phyloP scores from a whole-genome alignment of 441 rosid genomes.

The Populus hybrid region DNA sequence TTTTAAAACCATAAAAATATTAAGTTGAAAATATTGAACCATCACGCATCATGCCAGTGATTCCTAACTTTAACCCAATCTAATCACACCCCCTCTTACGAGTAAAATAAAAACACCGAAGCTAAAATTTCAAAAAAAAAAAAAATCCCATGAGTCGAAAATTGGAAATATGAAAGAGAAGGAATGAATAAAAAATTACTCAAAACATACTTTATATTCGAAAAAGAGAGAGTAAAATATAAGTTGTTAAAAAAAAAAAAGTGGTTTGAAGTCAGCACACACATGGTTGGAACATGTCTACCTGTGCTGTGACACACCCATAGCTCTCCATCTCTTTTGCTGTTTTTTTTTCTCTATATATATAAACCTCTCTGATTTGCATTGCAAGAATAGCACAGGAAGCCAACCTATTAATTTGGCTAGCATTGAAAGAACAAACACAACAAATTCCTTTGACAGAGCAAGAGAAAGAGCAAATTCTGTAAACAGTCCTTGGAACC shows the following conservation, averaged over 20 bases:
- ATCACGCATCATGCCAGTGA: too few species aligned
- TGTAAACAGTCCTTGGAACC: neutral
- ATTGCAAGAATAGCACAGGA: slow-evolving; percentile 2
- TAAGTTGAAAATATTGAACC: too few species aligned
- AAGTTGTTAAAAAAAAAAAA: neutral
- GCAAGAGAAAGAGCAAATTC: neutral
- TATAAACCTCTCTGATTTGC: neutral
- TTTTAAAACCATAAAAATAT: too few species aligned
- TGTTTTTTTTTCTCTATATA: neutral
- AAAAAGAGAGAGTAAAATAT: too few species aligned
- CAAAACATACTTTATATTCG: too few species aligned
- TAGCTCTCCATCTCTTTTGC: neutral
- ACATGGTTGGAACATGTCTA: neutral
- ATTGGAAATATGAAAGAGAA: too few species aligned
- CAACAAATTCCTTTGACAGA: neutral
- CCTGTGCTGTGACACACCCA: neutral
- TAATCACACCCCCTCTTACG: too few species aligned
- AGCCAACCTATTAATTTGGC: neutral
- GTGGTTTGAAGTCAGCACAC: neutral
- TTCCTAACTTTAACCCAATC: too few species aligned
- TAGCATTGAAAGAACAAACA: neutral
- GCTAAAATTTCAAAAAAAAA: too few species aligned
- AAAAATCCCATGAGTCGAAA: too few species aligned
- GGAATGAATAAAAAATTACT: too few species aligned
- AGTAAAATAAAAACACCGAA: too few species aligned